Percentiles rank a stretch among this genome's conserved stretches.
Evolutionary conservation across 2,329 filamentous ascomycete genomes (phyloP).

Genomic region (Meredithiella fracta): DNA sequence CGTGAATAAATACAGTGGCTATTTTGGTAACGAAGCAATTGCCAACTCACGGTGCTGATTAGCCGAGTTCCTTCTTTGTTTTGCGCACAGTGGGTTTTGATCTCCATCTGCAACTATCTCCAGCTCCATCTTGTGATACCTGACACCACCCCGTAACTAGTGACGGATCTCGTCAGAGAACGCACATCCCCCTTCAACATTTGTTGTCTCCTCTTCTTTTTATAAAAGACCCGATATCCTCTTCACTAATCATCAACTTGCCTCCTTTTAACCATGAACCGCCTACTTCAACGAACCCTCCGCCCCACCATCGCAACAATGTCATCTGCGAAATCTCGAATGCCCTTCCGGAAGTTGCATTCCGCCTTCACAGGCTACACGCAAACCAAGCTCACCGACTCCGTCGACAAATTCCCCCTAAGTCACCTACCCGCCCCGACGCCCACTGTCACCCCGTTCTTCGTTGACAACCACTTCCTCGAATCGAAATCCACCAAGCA

Average conservation of each 20-base stretch:
- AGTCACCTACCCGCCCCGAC: constrained; percentile 54
- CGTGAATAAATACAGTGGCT: too few species aligned
- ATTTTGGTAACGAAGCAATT: too few species aligned
- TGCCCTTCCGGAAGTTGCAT: constrained; percentile 37
- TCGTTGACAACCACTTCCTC: constrained; percentile 65
- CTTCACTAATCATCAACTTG: neutral
- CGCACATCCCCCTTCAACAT: too few species aligned
- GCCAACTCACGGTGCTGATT: too few species aligned
- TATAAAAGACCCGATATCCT: neutral
- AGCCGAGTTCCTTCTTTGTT: too few species aligned
- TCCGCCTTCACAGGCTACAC: constrained; percentile 20
- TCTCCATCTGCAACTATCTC: too few species aligned
- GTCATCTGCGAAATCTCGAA: constrained; percentile 19
- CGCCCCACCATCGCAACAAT: constrained; percentile 8
- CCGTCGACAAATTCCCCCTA: constrained; percentile 46
- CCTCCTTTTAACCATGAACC: neutral
- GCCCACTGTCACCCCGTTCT: constrained; percentile 60
- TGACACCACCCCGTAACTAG: too few species aligned
- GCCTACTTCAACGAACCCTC: neutral
- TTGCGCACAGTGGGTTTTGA: too few species aligned
- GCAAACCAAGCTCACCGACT: constrained; percentile 33
- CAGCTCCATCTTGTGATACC: too few species aligned
- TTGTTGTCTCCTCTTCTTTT: too few species aligned
- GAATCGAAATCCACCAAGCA: constrained; percentile 51
- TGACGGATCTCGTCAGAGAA: too few species aligned